These are phyloP conservation scores for Fusarium coicis DNA, from an alignment of 2,329 filamentous ascomycete species.

Conservation along the genomic window DNA sequence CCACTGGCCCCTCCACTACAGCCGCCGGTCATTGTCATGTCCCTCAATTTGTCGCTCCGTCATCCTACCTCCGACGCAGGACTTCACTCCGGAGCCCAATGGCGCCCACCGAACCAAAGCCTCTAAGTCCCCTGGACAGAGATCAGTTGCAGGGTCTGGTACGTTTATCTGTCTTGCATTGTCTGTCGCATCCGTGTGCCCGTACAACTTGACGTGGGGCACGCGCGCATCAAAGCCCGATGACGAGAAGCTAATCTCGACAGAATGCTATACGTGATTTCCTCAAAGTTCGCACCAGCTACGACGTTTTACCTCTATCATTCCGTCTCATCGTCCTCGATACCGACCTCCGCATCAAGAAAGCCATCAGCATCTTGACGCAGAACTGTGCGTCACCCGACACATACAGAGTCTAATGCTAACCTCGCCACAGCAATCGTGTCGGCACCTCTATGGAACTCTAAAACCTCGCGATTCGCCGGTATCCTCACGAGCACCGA, in stretches of 20 bases:
- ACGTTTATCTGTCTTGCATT: slow-evolving; percentile 49
- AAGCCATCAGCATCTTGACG: slow-evolving; percentile 93
- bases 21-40: slow-evolving; percentile 47
- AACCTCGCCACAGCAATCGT: slow-evolving; percentile 78
- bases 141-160: slow-evolving; percentile 84
- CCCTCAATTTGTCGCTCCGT: slow-evolving; percentile 69
- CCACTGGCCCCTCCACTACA: slow-evolving; percentile 39
- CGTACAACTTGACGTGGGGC: slow-evolving; percentile 36
- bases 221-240: slow-evolving; percentile 15
- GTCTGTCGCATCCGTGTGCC: slow-evolving; percentile 19
- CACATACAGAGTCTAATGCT: slow-evolving; percentile 21
- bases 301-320: slow-evolving; percentile 95
- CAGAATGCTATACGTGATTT: slow-evolving; percentile 95
- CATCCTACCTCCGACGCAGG: slow-evolving; percentile 64
- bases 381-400: slow-evolving; percentile 79
- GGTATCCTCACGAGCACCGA: slow-evolving; percentile 95
- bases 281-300: slow-evolving; percentile 94
- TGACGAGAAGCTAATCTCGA: slow-evolving; percentile 19
- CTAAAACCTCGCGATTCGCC: slow-evolving; percentile 89
- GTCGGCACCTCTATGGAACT: slow-evolving; percentile 97
- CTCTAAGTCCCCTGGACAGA: slow-evolving; percentile 72
- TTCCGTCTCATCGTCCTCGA: slow-evolving; percentile 97
- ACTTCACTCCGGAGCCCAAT: slow-evolving; percentile 50
- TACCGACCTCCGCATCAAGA: slow-evolving; percentile 93
- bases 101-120: slow-evolving; percentile 53